These are phyloP conservation scores for Elsinoe ampelina DNA, from an alignment of 2,329 filamentous ascomycete genomes.

Conservation along the genomic window DNA sequence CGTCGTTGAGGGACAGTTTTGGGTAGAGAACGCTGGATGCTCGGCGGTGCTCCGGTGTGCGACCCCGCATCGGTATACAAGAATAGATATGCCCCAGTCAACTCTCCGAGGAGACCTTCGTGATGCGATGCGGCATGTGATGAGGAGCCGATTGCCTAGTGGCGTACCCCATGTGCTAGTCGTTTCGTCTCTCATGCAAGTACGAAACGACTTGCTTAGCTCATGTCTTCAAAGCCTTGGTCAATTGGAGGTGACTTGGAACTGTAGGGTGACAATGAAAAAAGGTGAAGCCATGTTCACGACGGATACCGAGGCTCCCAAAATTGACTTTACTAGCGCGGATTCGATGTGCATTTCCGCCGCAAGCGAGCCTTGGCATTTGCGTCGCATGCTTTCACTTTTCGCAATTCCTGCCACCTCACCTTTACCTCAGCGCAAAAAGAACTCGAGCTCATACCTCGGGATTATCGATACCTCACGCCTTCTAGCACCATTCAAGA, in stretches of 20 bases:
- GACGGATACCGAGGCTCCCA: neutral
- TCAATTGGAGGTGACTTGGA: neutral
- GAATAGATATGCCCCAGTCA: neutral
- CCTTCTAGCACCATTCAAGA: neutral
- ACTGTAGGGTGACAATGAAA: neutral
- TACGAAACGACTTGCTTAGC: too few species aligned
- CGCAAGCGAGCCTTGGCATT: slow-evolving; percentile 1
- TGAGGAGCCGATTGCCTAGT: neutral
- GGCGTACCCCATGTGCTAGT: neutral
- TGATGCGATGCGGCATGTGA: neutral
- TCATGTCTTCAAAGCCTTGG: too few species aligned
- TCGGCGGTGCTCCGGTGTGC: too few species aligned
- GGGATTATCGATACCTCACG: neutral
- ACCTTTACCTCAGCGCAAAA: neutral
- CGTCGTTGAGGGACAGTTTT: too few species aligned
- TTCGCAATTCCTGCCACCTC: slow-evolving; percentile 9
- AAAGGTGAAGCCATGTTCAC: neutral
- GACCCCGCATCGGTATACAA: neutral
- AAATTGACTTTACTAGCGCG: slow-evolving; percentile 1
- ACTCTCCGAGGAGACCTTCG: neutral
- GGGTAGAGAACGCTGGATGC: too few species aligned
- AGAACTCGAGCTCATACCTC: neutral
- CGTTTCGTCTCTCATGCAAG: neutral
- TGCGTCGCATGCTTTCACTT: neutral
- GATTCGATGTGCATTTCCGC: neutral